A percentile compares a stretch with the other conserved stretches of the same genome.
These are phyloP conservation scores for Fusarium mundagurra DNA, from an alignment of 2,329 filamentous ascomycete species.

Conservation along the genomic window DNA sequence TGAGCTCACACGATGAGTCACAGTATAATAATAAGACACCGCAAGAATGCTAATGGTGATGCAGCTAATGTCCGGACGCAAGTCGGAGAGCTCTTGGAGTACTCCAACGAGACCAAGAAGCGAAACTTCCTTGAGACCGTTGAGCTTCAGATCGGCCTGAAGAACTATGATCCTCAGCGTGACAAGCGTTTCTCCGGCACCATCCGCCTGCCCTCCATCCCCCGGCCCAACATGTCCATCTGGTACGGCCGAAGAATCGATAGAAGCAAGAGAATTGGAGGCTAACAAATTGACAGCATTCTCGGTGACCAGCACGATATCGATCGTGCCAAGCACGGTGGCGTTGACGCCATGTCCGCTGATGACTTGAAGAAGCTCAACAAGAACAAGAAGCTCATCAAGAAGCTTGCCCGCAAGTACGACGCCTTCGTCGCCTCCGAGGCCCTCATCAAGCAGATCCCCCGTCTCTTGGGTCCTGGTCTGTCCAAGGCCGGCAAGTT, in stretches of 20 bases:
- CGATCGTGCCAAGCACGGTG: conserved; percentile 99
- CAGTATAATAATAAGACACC: neutral
- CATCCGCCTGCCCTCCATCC: conserved; percentile 91
- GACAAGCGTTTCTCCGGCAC: conserved; percentile 99
- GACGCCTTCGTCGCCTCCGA: conserved; percentile 99
- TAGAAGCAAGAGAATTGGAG: neutral
- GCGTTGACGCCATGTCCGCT: conserved; percentile 96
- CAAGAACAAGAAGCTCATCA: conserved; percentile 99
- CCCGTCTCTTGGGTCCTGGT: conserved; percentile 98
- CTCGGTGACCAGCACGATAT: conserved; percentile 91
- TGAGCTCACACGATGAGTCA: neutral
- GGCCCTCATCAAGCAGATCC: conserved; percentile 98
- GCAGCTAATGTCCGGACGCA: conserved; percentile 92
- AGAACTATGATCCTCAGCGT: conserved; percentile 99
- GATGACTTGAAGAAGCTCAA: conserved; percentile 99
- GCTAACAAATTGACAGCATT: conserved; percentile 54
- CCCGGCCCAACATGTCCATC: conserved; percentile 90
- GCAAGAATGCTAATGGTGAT: conserved; percentile 50
- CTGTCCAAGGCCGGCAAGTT: conserved; percentile 99
- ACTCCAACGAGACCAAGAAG: conserved; percentile 96
- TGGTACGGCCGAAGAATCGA: conserved; percentile 55
- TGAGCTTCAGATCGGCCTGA: conserved; percentile 90
- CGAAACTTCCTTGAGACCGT: conserved; percentile 97
- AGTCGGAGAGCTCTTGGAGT: conserved; percentile 92
- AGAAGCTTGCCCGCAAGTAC: conserved; percentile 99